Evolutionary conservation across 2,329 filamentous ascomycete genomes (phyloP).

Genomic region (Aspergillus transmontanensis): DNA sequence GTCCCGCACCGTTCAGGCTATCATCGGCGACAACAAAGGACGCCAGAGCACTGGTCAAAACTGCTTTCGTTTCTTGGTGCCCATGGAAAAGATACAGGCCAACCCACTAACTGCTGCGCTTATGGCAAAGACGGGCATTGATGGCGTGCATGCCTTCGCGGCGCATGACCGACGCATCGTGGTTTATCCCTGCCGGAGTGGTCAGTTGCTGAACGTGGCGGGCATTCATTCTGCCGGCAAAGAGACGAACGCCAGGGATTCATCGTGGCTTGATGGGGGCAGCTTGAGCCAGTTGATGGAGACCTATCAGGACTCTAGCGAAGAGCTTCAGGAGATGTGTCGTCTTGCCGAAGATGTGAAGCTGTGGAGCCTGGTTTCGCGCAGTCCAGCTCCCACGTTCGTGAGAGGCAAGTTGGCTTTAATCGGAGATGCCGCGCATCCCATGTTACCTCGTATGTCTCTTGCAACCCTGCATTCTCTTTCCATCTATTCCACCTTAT

Average conservation of each 20-base stretch:
- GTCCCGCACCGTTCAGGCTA: conserved; percentile 7
- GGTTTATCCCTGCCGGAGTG: conserved; percentile 27
- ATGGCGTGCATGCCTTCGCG: conserved; percentile 12
- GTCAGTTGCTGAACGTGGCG: conserved; percentile 18
- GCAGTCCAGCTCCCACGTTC: conserved; percentile 16
- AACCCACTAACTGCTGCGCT: not conserved
- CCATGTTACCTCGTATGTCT: not conserved
- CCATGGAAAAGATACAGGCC: conserved; percentile 28
- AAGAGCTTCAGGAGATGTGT: conserved; percentile 18
- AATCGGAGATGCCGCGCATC: conserved; percentile 20
- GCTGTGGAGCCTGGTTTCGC: conserved; percentile 22
- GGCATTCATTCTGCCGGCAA: conserved; percentile 6
- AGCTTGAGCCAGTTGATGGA: conserved; percentile 5
- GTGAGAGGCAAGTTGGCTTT: conserved; percentile 21
- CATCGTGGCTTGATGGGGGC: not conserved
- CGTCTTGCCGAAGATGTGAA: conserved; percentile 21
- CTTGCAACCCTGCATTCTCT: not conserved
- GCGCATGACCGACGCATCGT: conserved; percentile 25
- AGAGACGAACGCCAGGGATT: not conserved
- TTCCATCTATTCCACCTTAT: not conserved
- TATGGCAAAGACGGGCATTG: not conserved
- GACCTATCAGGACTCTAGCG: conserved; percentile 11
- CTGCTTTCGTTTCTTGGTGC: conserved; percentile 43
- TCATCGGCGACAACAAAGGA: conserved; percentile 21
- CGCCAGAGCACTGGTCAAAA: conserved; percentile 28